Conservation (phyloP, 2,329 filamentous ascomycete genomes). For the Penicillium sp. region DNA sequence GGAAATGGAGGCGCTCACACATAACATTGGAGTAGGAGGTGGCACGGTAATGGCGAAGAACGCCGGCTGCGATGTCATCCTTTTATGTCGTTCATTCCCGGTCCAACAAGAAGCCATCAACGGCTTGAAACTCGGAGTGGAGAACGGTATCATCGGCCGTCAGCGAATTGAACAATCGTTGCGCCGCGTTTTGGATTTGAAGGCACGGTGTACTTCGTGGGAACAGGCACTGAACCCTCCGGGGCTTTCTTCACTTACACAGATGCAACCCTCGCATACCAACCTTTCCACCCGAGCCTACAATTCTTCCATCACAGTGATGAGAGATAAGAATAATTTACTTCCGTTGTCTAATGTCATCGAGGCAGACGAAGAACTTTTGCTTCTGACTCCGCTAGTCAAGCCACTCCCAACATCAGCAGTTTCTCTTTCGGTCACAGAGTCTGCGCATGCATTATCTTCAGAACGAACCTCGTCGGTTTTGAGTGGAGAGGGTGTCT, state of each 20-base stretch:
- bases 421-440: constrained; percentile 59
- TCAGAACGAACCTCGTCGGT: constrained; percentile 55
- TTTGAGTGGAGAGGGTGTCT: constrained; percentile 88
- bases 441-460: constrained; percentile 38
- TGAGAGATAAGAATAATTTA: constrained; percentile 76
- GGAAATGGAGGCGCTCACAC: constrained; percentile 91
- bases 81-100: constrained; percentile 78
- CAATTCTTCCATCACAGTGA: constrained; percentile 83
- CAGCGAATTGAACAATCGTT: constrained; percentile 73
- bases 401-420: constrained; percentile 87
- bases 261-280: constrained; percentile 73
- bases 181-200: constrained; percentile 67
- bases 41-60: constrained; percentile 97
- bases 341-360: constrained; percentile 74
- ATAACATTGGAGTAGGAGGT: constrained; percentile 93
- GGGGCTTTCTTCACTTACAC: constrained; percentile 65
- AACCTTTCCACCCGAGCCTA: constrained; percentile 76
- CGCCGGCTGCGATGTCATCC: constrained; percentile 83
- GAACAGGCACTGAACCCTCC: constrained; percentile 79
- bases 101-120: constrained; percentile 87
- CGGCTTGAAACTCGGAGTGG: constrained; percentile 76
- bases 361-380: constrained; percentile 75
- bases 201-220: constrained; percentile 81
- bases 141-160: constrained; percentile 79
- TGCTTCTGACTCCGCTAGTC: constrained; percentile 78